Evolutionary conservation across 441 rosid species (phyloP).

Genomic region (Theobroma grandiflorum): DNA sequence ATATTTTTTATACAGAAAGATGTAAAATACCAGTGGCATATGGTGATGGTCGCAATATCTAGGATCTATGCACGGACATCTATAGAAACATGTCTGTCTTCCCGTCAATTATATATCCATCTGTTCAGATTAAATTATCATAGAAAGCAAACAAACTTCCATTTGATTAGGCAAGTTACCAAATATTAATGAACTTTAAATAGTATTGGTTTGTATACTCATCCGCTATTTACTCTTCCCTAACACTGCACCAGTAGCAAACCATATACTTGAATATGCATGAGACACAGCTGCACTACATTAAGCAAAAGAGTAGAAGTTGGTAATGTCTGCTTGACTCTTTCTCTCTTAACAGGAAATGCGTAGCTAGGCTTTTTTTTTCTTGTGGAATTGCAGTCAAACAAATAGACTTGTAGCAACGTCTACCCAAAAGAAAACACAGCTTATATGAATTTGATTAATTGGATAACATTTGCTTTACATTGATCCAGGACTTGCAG

Average conservation of each 20-base stretch:
- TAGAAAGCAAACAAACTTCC: background rate
- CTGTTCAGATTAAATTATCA: background rate
- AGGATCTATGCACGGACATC: background rate
- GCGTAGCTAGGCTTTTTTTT: background rate
- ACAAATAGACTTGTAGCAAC: background rate
- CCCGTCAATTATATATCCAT: background rate
- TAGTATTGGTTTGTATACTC: background rate
- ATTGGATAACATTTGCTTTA: background rate
- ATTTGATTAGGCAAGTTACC: slow-evolving; percentile 18
- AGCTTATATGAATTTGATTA: background rate
- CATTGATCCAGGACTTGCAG: background rate
- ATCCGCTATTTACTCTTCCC: background rate
- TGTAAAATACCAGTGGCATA: background rate
- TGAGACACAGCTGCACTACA: background rate
- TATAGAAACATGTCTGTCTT: background rate
- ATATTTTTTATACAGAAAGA: background rate
- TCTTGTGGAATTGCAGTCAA: background rate
- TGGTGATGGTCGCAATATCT: background rate
- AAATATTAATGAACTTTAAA: background rate
- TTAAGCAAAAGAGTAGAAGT: background rate
- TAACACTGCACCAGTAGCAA: background rate
- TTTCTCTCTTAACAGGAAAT: background rate
- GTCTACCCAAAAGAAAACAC: background rate
- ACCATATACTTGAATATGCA: background rate
- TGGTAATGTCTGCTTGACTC: background rate